These are phyloP conservation scores for Gloeophyllum trabeum DNA, from an alignment of 768 basidiomycete species.

Conservation along the genomic window DNA sequence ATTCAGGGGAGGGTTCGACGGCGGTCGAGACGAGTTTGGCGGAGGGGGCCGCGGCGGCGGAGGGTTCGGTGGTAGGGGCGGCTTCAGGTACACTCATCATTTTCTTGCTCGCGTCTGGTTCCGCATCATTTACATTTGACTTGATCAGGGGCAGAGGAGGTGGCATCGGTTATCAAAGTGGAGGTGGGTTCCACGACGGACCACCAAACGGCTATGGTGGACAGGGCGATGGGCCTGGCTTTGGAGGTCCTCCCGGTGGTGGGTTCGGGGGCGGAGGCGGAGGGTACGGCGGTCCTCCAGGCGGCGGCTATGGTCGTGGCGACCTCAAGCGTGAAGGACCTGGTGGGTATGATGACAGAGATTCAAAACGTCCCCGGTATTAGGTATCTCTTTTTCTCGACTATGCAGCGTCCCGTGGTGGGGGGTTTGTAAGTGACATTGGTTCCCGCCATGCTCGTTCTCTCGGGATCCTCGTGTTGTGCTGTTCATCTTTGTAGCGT, in stretches of 20 bases:
- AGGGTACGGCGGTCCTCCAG: constrained; percentile 10
- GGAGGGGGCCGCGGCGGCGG: constrained; percentile 18
- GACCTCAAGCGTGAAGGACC: constrained; percentile 72
- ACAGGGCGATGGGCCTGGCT: constrained; percentile 15
- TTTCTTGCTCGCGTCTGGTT: constrained; percentile 6
- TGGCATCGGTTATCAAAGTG: constrained; percentile 60
- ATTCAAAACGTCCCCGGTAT: constrained; percentile 73
- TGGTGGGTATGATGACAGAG: constrained; percentile 75
- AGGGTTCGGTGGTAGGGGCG: constrained; percentile 29
- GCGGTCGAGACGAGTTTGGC: constrained; percentile 28
- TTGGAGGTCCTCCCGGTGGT: constrained; percentile 27
- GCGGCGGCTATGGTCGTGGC: constrained; percentile 33
- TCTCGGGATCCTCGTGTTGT: not conserved
- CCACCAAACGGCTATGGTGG: constrained; percentile 10
- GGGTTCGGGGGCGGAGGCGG: constrained; percentile 22
- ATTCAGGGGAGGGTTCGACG: constrained; percentile 27
- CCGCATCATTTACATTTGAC: not conserved
- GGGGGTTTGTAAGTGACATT: not conserved
- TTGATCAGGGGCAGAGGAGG: constrained; percentile 53
- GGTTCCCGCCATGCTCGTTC: not conserved
- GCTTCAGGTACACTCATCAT: constrained; percentile 34
- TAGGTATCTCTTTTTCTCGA: constrained; percentile 21
- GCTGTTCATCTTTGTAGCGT: not conserved
- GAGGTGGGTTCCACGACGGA: constrained; percentile 40
- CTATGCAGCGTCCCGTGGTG: not conserved